phyloP scores from a whole-genome alignment of 495 filamentous ascomycete species.

The Penicillium atrosanguineum region DNA sequence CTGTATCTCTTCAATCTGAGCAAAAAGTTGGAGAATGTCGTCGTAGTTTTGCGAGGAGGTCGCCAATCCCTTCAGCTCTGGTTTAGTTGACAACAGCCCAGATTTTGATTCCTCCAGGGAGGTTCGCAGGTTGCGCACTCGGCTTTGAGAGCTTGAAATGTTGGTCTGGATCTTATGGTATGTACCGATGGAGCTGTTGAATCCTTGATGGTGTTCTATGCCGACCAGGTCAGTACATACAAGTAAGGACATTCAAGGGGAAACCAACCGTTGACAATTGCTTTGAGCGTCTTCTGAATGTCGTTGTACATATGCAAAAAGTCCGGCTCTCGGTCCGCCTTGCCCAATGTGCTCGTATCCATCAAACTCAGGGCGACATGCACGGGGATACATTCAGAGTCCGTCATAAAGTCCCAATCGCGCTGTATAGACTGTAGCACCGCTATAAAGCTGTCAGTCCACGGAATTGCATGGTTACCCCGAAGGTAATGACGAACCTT shows the following conservation, averaged over 20 bases:
- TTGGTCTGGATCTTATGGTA: slow-evolving; percentile 97
- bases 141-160: slow-evolving; percentile 82
- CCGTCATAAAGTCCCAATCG: slow-evolving; percentile 90
- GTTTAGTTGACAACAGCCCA: slow-evolving; percentile 80
- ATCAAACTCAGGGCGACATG: slow-evolving; percentile 90
- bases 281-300: slow-evolving; percentile 86
- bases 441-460: slow-evolving; percentile 32
- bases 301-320: slow-evolving; percentile 79
- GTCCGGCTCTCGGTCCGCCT: slow-evolving; percentile 78
- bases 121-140: slow-evolving; percentile 78
- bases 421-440: slow-evolving; percentile 70
- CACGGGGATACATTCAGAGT: slow-evolving; percentile 83
- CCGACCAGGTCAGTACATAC: slow-evolving; percentile 4
- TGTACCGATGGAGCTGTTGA: slow-evolving; percentile 97
- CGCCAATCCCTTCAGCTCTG: slow-evolving; percentile 85
- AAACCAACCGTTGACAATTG: slow-evolving; percentile 76
- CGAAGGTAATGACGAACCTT: slow-evolving; percentile 30
- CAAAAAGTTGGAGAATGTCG: slow-evolving; percentile 79
- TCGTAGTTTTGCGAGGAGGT: slow-evolving; percentile 87
- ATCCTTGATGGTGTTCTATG: slow-evolving; percentile 92
- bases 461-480: background rate
- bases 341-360: slow-evolving; percentile 89
- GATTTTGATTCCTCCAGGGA: slow-evolving; percentile 79
- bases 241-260: background rate
- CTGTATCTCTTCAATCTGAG: slow-evolving; percentile 83